These are phyloP conservation scores for Iris macrosiphon DNA, from an alignment of 106 monocot genomes.

Conservation along the genomic window DNA sequence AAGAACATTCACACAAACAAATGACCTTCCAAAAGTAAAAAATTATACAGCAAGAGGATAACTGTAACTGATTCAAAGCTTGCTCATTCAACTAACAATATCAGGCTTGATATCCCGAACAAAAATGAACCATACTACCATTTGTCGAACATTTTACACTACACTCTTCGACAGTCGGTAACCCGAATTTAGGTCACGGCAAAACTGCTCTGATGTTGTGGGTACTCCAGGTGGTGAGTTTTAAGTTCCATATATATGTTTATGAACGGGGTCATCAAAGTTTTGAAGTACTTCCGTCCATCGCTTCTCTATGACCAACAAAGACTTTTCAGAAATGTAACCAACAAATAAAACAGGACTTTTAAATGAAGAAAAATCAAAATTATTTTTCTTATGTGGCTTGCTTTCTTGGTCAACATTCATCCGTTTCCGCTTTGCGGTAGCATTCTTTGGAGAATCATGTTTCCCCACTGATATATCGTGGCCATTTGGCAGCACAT, in stretches of 20 bases:
- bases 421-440: constrained; percentile 42
- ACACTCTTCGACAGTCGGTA: too few species aligned
- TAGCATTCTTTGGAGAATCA: constrained; percentile 4
- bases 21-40: too few species aligned
- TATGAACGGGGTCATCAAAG: constrained; percentile 74
- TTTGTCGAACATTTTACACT: too few species aligned
- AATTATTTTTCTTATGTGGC: constrained; percentile 32
- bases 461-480: constrained; percentile 14
- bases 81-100: too few species aligned
- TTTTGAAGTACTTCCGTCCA: constrained; percentile 61
- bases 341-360: constrained; percentile 71
- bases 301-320: constrained; percentile 67
- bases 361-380: constrained; percentile 54
- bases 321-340: constrained; percentile 49
- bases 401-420: constrained; percentile 4
- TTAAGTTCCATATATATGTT: constrained; percentile 84
- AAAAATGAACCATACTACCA: too few species aligned
- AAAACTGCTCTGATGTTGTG: too few species aligned
- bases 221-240: too few species aligned
- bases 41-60: too few species aligned
- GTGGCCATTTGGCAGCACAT: neutral
- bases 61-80: too few species aligned
- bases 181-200: too few species aligned
- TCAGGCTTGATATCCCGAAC: too few species aligned
- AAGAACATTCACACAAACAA: too few species aligned